Evolutionary conservation across 1,284 basidiomycete genomes (phyloP), one percentile per base, ranked within the genome.

Genomic region (Pseudozyma sp.): DNA sequence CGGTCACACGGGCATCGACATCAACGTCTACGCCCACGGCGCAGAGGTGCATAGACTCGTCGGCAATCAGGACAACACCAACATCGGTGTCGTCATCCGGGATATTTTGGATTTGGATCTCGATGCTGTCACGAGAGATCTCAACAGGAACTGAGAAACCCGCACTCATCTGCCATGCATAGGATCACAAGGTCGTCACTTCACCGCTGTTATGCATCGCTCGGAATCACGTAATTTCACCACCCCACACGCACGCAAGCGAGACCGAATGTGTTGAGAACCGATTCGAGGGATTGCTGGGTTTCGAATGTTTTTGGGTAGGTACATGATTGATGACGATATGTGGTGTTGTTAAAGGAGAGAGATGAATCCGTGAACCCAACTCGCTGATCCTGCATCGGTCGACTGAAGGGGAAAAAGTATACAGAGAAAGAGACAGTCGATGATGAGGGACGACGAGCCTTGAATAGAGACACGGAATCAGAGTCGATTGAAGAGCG

Each of bases 1-100:
- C n/a, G 85, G 85, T 0, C 85, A 86, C 55, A 84, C 82, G 17
- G 85, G 84, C n/a, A 81, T 86, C 35, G 85, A 86, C 55, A 84
- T 86, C 45, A 84, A 85, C 37, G 77, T 86, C 4, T 86, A 85
- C 53, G 83, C 82, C 30, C 74, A 81, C 29, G 84, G 84, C 1
- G 57, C 64, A 34, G 76, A 77, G 19, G 33, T 75, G 46, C 49
- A 68, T 43, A 71, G 75, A 0, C 58, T 86, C 7, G 46, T 57
- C 0, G 85, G 85, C 2, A 85, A 85, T 57, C 72, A 80, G 31
- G 85, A 86, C 60, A 86, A 86, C 59, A 85, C 81, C 33, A 79
- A 78, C 46, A 80, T 84, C 52, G 83, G 82, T 10, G 46, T 53
- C 4, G 78, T 81, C 55, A 82, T 81, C 47, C 60, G 57, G 0